Base-by-base conservation (phyloP, 345 rosid genomes). In the Cardamine chenopodiifolia region DNA sequence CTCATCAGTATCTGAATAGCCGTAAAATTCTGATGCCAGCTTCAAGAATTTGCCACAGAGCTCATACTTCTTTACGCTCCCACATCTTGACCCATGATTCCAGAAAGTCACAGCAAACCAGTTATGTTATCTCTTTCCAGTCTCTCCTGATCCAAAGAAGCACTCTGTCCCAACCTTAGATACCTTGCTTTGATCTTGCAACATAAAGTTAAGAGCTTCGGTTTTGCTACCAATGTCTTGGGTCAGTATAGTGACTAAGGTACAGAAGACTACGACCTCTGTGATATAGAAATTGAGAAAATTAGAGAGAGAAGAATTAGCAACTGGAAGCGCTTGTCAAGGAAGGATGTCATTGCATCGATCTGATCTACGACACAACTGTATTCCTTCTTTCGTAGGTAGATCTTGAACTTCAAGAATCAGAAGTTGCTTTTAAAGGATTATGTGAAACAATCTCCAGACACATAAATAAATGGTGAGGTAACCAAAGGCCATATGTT, bases 91-190 rank as follows among this genome's bases (percentile, higher is more conserved):
- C 71, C 97, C 99, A 54, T 78, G 68, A 81, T 95, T 95, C 97
- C 97, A 95, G 10, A 86, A 86, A 77, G 88, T 88, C 37, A 80
- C 86, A 7, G 91, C 90, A 87, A 95, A 92, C 99, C 97, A 95
- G 49, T 85, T 86, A 62, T 66, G 71, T 79, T 95, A 97, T 79
- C 97, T 82, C 47, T 76, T 84, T 53, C 93, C 96, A 66, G 83
- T 84, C 77, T 95, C 99, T 26, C 85, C 93, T 73, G 83, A 83
- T 25, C 99, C 97, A 23, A 84, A 95, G 76, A 90, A 92, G 77
- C 77, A 61, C 61, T 84, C 93, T 48, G 74, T 60, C 34, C 97
- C 99, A 69, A 85, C 79, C 72, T 89, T 86, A 72, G 85, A 83
- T 76, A 91, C 86, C 73, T 90, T 82, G 45, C 77, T 64, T 17